Evolutionary conservation across 1,284 basidiomycete genomes (phyloP), one percentile per base, ranked within the genome.

Genomic region (Ustilago sp.): DNA sequence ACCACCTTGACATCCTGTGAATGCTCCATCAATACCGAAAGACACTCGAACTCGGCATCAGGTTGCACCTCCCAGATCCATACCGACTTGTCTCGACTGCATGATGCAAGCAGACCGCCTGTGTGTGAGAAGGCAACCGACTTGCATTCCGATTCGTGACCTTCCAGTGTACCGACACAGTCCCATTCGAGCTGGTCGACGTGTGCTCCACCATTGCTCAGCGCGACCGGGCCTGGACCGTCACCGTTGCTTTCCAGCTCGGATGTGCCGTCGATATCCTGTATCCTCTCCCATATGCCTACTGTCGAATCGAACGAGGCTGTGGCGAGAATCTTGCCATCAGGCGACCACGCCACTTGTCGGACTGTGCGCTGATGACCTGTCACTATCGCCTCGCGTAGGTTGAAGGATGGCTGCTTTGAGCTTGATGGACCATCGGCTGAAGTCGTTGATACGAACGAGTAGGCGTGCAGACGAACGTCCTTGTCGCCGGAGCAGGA

Each of bases 71-170:
- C 97, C 96, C 97, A 99, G 55, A 99, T 90, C 97, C 97, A 99
- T 0, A 99, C 95, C 15, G 93, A 94, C 87, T 98, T 98, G 88
- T 99, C 97, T 68, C 97, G 89, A 80, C 93, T 93, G 85, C 95
- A 98, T 80, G 92, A 95, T 7, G 96, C 96, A 17, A 99, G 88
- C 32, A 98, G 87, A 6, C 89, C 92, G 0, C 95, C 97, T 31
- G 89, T 89, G 35, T 83, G 80, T 19, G 93, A 95, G 87, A 94
- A 99, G 3, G 91, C 93, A 0, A 98, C 93, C 77, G 92, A 90
- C 89, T 99, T 99, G 88, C 95, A 98, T 86, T 99, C 97, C 57
- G 92, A 95, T 86, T 99, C 97, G 85, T 99, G 97, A 0, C 97
- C 97, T 85, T 98, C 95, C 38, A 98, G 87, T 51, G 93, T 90